Evolutionary conservation across 345 rosid species (phyloP).

Genomic region (Leavenworthia alabamica): DNA sequence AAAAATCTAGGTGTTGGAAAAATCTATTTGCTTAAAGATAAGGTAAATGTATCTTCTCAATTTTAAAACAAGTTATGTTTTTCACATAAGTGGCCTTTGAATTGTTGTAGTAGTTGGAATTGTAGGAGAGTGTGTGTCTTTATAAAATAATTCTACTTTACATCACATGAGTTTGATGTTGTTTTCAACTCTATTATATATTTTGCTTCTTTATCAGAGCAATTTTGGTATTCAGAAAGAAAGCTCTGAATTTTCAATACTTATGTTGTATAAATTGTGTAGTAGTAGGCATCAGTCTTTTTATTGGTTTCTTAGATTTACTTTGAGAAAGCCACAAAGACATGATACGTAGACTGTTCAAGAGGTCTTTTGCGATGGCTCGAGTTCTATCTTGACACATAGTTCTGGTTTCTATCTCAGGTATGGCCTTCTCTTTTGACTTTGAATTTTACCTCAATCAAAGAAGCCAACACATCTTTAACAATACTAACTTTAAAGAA

Average conservation of each 20-base stretch:
- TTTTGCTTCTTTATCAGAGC: no score
- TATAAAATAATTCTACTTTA: no score
- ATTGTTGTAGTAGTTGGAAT: no score
- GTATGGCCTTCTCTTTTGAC: not conserved
- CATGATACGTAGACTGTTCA: not conserved
- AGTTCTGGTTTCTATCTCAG: not conserved
- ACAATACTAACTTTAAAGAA: not conserved
- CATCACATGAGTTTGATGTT: no score
- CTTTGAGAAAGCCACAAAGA: not conserved
- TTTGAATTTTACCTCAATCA: not conserved
- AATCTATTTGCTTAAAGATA: not conserved
- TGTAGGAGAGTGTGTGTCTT: no score
- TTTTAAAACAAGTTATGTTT: not conserved
- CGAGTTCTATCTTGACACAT: not conserved
- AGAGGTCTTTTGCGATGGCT: not conserved
- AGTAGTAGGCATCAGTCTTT: not conserved
- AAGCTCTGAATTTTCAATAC: no score
- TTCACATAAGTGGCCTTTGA: not conserved
- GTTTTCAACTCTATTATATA: no score
- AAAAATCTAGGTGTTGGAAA: not conserved
- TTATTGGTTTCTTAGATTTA: not conserved
- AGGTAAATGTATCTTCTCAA: not conserved
- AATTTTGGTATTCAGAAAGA: no score
- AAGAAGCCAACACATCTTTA: no score
- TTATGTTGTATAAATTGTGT: no score